These are phyloP conservation scores for Carallia pectinifolia DNA, from an alignment of 345 rosid species.

Conservation along the genomic window DNA sequence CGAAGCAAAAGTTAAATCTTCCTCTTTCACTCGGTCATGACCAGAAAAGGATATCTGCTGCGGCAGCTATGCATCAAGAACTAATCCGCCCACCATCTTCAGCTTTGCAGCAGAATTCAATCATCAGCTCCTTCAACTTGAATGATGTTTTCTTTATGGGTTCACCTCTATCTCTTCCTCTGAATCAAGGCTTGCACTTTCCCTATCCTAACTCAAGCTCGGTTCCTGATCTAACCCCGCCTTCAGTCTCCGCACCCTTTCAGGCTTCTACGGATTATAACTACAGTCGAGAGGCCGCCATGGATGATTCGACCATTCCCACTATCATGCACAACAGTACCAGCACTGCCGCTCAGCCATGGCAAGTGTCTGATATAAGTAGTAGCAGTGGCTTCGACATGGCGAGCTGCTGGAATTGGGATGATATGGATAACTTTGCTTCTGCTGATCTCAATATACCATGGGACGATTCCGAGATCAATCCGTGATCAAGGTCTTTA, in stretches of 20 bases:
- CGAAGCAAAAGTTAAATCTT: conserved; percentile 28
- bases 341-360: conserved; percentile 18
- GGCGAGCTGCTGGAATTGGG: conserved; percentile 54
- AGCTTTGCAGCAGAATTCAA: conserved; percentile 23
- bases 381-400: conserved; percentile 24
- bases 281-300: conserved; percentile 17
- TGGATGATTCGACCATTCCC: conserved; percentile 35
- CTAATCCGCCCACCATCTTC: conserved; percentile 24
- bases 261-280: conserved; percentile 24
- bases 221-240: conserved; percentile 22
- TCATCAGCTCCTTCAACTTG: conserved; percentile 15
- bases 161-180: conserved; percentile 24
- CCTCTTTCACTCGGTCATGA: conserved; percentile 20
- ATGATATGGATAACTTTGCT: conserved; percentile 45
- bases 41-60: conserved; percentile 28
- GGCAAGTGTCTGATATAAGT: conserved; percentile 29
- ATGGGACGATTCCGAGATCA: conserved; percentile 53
- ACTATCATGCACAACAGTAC: conserved; percentile 25
- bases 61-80: conserved; percentile 22
- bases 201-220: conserved; percentile 29
- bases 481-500: conserved; percentile 32
- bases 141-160: conserved; percentile 13
- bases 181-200: conserved; percentile 24
- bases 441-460: conserved; percentile 46
- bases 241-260: conserved; percentile 32